These are phyloP conservation scores for Panicum miliaceum DNA, from an alignment of 176 grass and related monocot species.

Conservation along the genomic window DNA sequence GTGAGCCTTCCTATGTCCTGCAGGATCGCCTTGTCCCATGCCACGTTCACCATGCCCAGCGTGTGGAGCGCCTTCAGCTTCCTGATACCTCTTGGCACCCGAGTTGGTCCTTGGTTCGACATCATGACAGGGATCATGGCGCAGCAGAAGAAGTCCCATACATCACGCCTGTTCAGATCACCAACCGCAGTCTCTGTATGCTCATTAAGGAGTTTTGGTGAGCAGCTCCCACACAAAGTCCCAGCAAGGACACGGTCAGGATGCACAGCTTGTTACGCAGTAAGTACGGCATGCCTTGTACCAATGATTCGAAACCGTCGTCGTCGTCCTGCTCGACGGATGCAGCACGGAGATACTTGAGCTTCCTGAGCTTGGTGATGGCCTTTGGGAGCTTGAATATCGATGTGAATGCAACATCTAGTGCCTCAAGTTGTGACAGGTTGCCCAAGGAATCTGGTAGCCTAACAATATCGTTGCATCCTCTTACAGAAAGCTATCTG, in stretches of 20 bases:
- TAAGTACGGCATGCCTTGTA: not conserved
- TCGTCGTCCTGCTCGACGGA: not conserved
- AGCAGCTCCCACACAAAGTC: not conserved
- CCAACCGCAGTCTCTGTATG: too few species aligned
- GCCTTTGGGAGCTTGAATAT: not conserved
- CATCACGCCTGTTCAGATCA: not conserved
- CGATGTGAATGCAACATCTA: not conserved
- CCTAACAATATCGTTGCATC: not conserved
- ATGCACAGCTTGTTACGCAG: not conserved
- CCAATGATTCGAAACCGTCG: not conserved
- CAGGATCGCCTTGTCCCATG: not conserved
- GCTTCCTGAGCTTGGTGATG: not conserved
- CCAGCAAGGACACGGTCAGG: rapidly evolving
- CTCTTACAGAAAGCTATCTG: slow-evolving; percentile 33
- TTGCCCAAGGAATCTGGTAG: slow-evolving; percentile 15
- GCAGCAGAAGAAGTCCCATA: not conserved
- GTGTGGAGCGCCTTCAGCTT: not conserved
- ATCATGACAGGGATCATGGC: not conserved
- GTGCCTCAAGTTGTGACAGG: not conserved
- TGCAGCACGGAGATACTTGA: not conserved
- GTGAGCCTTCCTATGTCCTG: not conserved
- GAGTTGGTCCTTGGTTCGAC: too few species aligned
- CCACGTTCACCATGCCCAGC: not conserved
- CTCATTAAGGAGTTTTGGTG: not conserved
- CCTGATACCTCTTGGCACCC: not conserved